phyloP scores from a whole-genome alignment of 352 stramenopile genomes.

The Globisporangium mamillatum region DNA sequence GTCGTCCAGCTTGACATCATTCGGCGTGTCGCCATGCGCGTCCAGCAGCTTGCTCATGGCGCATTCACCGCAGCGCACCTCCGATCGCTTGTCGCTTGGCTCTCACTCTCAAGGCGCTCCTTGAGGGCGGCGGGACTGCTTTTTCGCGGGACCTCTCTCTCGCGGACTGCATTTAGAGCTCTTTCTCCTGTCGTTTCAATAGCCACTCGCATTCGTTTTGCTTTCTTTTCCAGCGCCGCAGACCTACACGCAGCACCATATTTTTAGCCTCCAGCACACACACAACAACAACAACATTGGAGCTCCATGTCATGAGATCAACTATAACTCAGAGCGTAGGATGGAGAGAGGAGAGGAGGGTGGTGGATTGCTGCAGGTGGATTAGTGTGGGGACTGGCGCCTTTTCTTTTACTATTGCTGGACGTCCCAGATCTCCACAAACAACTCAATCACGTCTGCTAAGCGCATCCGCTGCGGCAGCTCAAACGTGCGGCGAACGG shows the following conservation, averaged over 20 bases:
- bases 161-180: neutral
- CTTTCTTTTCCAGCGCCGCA: constrained; percentile 5
- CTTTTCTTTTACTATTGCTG: constrained; percentile 45
- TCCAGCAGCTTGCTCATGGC: constrained; percentile 25
- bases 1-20: constrained; percentile 48
- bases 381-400: constrained; percentile 8
- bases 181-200: constrained; percentile 6
- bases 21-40: constrained; percentile 10
- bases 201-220: constrained; percentile 9
- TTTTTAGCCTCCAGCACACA: constrained; percentile 4
- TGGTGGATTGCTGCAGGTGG: constrained; percentile 1
- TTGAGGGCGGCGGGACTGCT: neutral
- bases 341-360: neutral
- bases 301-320: neutral
- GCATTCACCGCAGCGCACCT: neutral
- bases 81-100: neutral
- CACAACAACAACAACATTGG: neutral
- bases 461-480: constrained; percentile 83
- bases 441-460: constrained; percentile 82
- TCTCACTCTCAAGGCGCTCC: neutral
- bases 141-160: neutral
- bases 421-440: constrained; percentile 88
- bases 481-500: constrained; percentile 84
- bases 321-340: neutral
- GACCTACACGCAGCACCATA: constrained; percentile 6